These are phyloP conservation scores for Penicillium psychrofluorescens DNA, from an alignment of 495 filamentous ascomycete species.

Conservation along the genomic window DNA sequence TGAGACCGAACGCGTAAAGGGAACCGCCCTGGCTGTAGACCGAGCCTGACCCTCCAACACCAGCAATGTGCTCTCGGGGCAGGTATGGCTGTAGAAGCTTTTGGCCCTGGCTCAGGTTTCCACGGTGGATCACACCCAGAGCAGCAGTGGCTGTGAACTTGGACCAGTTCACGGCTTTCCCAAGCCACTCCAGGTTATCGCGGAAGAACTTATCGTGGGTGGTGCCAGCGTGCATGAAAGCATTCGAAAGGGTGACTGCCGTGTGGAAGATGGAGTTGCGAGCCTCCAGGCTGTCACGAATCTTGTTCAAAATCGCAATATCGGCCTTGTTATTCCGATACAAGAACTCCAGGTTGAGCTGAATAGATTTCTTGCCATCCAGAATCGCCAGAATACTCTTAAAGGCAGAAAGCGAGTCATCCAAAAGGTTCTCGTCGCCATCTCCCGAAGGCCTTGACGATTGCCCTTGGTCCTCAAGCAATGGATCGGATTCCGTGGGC, in stretches of 20 bases:
- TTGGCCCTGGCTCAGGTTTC: conserved; percentile 85
- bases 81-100: conserved; percentile 94
- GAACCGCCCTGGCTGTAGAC: conserved; percentile 94
- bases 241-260: conserved; percentile 92
- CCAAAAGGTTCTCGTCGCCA: conserved; percentile 31
- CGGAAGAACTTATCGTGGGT: conserved; percentile 97
- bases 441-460: conserved; percentile 33
- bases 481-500: conserved; percentile 45
- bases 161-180: conserved; percentile 99
- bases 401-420: conserved; percentile 54
- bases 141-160: conserved; percentile 98
- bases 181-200: conserved; percentile 95
- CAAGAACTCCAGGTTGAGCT: conserved; percentile 91
- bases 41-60: conserved; percentile 63
- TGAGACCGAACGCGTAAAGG: conserved; percentile 90
- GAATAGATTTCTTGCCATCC: conserved; percentile 83
- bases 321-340: conserved; percentile 89
- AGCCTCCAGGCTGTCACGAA: conserved; percentile 89
- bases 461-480: conserved; percentile 39
- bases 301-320: conserved; percentile 85
- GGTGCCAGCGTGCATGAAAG: conserved; percentile 99
- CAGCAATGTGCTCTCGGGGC: conserved; percentile 57
- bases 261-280: conserved; percentile 98
- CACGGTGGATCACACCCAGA: conserved; percentile 91
- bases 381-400: conserved; percentile 79